These are phyloP conservation scores for Geranomyces variabilis DNA, from an alignment of 192 early-diverging fungal genomes.

Conservation along the genomic window DNA sequence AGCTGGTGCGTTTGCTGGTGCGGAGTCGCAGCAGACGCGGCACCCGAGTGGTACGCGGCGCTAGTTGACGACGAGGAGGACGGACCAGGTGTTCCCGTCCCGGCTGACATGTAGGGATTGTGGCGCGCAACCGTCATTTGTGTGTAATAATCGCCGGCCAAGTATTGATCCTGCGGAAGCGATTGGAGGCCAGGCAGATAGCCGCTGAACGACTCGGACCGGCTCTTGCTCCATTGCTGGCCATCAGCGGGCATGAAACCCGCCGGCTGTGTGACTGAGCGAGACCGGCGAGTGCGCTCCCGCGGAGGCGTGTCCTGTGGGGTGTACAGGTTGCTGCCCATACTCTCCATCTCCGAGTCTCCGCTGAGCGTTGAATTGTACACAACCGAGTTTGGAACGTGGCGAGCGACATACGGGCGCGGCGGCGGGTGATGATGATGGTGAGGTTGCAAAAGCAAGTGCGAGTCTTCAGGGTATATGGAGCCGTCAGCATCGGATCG, in stretches of 20 bases:
- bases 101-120: background rate
- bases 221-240: conserved; percentile 16
- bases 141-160: conserved; percentile 2
- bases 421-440: background rate
- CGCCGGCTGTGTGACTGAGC: conserved; percentile 33
- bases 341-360: background rate
- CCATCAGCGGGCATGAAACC: conserved; percentile 9
- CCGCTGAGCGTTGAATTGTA: background rate
- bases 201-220: conserved; percentile 30
- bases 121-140: background rate
- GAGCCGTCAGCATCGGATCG: background rate
- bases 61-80: background rate
- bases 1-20: conserved; percentile 20
- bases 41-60: background rate
- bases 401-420: background rate
- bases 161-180: background rate
- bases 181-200: conserved; percentile 26
- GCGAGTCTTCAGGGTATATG: conserved; percentile 3
- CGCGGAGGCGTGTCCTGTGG: conserved; percentile 23
- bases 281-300: conserved; percentile 31
- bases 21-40: background rate
- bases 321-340: background rate
- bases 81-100: background rate
- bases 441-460: background rate
- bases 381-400: conserved; percentile 2